Conservation (phyloP, 306 rosid species). For the Cucurbita ficifolia region DNA sequence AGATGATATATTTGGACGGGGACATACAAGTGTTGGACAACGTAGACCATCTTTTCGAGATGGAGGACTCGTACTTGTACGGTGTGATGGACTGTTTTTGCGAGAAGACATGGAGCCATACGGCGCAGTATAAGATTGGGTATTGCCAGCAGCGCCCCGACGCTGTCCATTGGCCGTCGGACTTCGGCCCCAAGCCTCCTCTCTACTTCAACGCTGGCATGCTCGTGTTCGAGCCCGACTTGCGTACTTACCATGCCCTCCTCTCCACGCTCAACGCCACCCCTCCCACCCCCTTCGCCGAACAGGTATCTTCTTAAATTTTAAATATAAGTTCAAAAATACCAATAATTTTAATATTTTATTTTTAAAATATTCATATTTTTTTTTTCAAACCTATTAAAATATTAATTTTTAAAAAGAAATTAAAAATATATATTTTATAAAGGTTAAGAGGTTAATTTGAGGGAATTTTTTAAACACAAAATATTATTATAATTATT, state of each 20-base stretch:
- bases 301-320: constrained; percentile 9
- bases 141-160: constrained; percentile 75
- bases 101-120: constrained; percentile 50
- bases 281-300: constrained; percentile 59
- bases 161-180: constrained; percentile 34
- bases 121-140: constrained; percentile 41
- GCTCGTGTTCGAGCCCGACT: constrained; percentile 53
- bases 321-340: too few species aligned
- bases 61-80: constrained; percentile 36
- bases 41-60: constrained; percentile 55
- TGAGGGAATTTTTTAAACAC: too few species aligned
- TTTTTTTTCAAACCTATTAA: too few species aligned
- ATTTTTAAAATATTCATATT: too few species aligned
- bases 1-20: constrained; percentile 68
- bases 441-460: too few species aligned
- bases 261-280: constrained; percentile 23
- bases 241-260: constrained; percentile 32
- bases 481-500: too few species aligned
- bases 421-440: too few species aligned
- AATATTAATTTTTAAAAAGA: too few species aligned
- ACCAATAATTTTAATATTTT: too few species aligned
- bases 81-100: constrained; percentile 87
- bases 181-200: constrained; percentile 51
- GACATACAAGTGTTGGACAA: constrained; percentile 62
- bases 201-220: constrained; percentile 76